Base-by-base conservation (phyloP, 805 yeast species). In the Priceomyces carsonii region DNA sequence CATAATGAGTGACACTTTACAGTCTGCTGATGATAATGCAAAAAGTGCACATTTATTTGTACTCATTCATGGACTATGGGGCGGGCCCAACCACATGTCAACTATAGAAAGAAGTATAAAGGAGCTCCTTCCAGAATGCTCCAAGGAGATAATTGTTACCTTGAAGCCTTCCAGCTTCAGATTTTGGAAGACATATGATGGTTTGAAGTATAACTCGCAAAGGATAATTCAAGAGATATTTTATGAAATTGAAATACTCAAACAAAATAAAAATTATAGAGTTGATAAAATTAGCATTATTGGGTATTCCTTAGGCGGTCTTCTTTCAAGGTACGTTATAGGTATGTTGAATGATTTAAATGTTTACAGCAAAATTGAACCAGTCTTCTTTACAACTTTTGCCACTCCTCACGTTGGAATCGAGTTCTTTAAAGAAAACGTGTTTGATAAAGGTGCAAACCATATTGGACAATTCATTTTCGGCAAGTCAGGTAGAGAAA, bases 281-380 rank as follows among this genome's bases (percentile, higher is more conserved):
- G 86, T 87, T 8, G 66, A 69, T n/a, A 75, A 79, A 46, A 74
- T 91, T 32, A 85, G 95, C 42, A 67, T 91, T 26, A 71, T 86
- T 3, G 96, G 98, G 0, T 91, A 90, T 57, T 86, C 96, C 0
- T 63, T 91, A 39, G 97, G 98, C 15, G 98, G 98, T 0, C 61
- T 90, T 22, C 78, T 91, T 20, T 71, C 89, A 0, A 67, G 97
- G 33, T 89, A 86, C 55, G 81, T 88, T 17, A 70, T 89, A 30
- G 97, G 97, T 2, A 31, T 54, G 6, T 48, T 68, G 27, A 29
- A 64, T 25, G 63, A 57, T 7, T 35, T 66, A 45, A 53, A 50
- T 1, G 62, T 67, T 35, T 68, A 67, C 34, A 59, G 63, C 8
- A 47, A 41, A 8, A 60, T 68, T 10, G 43, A 52, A 19, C 73